These are phyloP conservation scores for Globisporangium echinulatum DNA, from an alignment of 352 stramenopile genomes.

Conservation along the genomic window DNA sequence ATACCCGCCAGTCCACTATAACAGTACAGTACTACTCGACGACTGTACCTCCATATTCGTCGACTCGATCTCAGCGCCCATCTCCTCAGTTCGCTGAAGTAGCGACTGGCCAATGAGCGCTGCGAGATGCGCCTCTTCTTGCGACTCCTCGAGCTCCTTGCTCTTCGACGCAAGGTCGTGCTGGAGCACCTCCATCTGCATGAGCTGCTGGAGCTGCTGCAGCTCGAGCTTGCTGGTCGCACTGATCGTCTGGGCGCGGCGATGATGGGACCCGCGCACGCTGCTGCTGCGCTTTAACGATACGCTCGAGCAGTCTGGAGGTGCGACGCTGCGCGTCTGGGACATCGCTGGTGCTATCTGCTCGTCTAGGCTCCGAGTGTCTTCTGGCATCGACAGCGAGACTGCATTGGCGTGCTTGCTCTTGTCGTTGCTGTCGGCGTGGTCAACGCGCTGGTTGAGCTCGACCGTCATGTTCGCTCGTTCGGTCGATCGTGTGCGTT, in stretches of 20 bases:
- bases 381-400: no score
- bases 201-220: constrained; percentile 28
- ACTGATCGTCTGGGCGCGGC: constrained; percentile 33
- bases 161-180: constrained; percentile 40
- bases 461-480: no score
- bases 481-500: no score
- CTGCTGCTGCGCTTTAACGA: constrained; percentile 3
- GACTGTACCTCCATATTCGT: constrained; percentile 12
- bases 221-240: constrained; percentile 25
- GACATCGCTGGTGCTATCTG: no score
- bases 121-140: constrained; percentile 41
- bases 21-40: no score
- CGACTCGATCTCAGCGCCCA: constrained; percentile 33
- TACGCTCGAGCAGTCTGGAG: constrained; percentile 1
- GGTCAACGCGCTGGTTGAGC: no score
- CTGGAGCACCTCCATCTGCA: constrained; percentile 38
- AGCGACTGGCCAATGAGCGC: constrained; percentile 44
- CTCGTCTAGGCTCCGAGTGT: no score
- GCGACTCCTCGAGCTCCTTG: constrained; percentile 38
- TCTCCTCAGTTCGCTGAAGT: constrained; percentile 40
- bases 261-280: constrained; percentile 10
- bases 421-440: no score
- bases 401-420: no score
- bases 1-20: no score
- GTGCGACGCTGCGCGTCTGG: no score